A percentile compares a stretch with the other conserved stretches of the same genome.
These are phyloP conservation scores for Apium graveolens DNA, from an alignment of 129 eudicot species.

Conservation along the genomic window DNA sequence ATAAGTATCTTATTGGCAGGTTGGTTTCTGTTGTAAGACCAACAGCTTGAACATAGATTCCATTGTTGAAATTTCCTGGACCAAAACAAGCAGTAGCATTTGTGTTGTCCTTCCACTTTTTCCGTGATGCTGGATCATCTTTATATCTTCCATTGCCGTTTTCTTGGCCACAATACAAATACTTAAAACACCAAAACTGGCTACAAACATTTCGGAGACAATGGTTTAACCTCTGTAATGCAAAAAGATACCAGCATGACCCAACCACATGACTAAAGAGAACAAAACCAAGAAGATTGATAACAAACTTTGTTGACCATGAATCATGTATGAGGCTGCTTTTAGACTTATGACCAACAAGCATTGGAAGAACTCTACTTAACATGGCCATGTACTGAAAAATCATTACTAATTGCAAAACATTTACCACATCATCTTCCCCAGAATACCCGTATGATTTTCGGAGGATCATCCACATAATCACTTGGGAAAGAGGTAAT, in stretches of 20 bases:
- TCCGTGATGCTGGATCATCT: constrained; percentile 18
- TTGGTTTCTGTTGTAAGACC: constrained; percentile 38
- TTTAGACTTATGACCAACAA: constrained; percentile 62
- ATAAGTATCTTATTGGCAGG: constrained; percentile 51
- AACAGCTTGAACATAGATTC: constrained; percentile 58
- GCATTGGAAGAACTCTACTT: constrained; percentile 60
- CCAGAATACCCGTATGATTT: constrained; percentile 34
- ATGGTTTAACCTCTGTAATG: constrained; percentile 80
- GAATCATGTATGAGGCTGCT: constrained; percentile 40
- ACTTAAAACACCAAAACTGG: constrained; percentile 21
- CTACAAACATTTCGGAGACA: constrained; percentile 74
- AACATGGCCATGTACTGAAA: constrained; percentile 74
- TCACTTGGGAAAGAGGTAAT: constrained; percentile 72
- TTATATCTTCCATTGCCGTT: not conserved
- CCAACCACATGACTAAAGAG: constrained; percentile 53
- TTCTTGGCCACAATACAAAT: constrained; percentile 65
- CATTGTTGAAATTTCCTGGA: constrained; percentile 39
- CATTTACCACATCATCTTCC: constrained; percentile 63
- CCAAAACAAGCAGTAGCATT: constrained; percentile 50
- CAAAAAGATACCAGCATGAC: constrained; percentile 59
- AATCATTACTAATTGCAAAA: constrained; percentile 60
- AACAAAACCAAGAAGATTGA: constrained; percentile 42
- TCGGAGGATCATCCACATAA: constrained; percentile 47
- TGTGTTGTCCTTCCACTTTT: constrained; percentile 29
- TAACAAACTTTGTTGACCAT: constrained; percentile 29